Evolutionary conservation across 78 protist species (phyloP), one percentile per base, ranked within the genome.

Genomic region (Cavenderia fasciculata): DNA sequence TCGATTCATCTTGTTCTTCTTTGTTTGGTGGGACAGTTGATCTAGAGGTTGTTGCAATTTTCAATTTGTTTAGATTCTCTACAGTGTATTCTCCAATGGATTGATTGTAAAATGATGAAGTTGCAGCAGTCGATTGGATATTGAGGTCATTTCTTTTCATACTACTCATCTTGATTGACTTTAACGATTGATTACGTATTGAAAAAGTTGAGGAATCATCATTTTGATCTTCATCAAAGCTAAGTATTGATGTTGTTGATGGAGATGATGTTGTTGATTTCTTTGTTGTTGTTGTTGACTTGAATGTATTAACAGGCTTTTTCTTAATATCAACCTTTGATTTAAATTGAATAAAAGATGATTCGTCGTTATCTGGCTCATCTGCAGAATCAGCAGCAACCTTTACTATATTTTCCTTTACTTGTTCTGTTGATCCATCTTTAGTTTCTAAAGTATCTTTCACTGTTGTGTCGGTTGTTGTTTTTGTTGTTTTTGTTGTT

Each of bases 41-140:
- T 44, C 59, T 44, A 19, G 49, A 33, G 18, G 68, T 19, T 16
- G 72, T 40, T 19, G 33, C 52, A n/a, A 44, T 75, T 33, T 43
- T 59, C 19, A 75, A 36, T 6, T n/a, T 5, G 31, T 75, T 12
- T 7, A 75, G 31, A 14, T 31, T 61, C 27, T 75, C 86, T 4
- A 21, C 33, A 4, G 73, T 75, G n/a, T 75, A 75, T 61, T 46
- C 29, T 10, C 73, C 72, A 0, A 46, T 18, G 23, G 86, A 44
- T 33, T 59, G 40, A 19, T n/a, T 61, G 25, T 69, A 57, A 27
- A 41, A 31, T 49, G 52, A 36, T 4, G 59, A 47, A 3, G 34
- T 14, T 23, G 86, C 8, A 1, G 36, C 29, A 31, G 46, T 19
- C n/a, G 44, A 34, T 75, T 57, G 18, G 2, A 19, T 40, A 44